Percentiles rank a stretch among this genome's conserved stretches.
phyloP scores from a whole-genome alignment of 2,329 filamentous ascomycete species.

The Balansia obtecta region DNA sequence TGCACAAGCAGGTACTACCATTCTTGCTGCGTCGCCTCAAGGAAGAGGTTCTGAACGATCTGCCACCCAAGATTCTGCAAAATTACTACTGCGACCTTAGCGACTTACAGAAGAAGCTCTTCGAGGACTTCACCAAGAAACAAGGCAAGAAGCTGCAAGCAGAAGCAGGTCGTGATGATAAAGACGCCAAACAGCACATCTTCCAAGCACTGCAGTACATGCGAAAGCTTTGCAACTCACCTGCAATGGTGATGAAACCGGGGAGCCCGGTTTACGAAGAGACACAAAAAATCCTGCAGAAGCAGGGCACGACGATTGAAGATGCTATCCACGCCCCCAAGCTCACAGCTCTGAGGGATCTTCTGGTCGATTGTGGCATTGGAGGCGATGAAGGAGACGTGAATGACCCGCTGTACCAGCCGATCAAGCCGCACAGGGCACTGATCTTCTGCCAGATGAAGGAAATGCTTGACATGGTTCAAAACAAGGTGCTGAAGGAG shows the following conservation, averaged over 20 bases:
- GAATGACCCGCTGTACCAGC: conserved; percentile 53
- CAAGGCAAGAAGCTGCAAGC: conserved; percentile 80
- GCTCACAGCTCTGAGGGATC: conserved; percentile 74
- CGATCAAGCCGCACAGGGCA: conserved; percentile 90
- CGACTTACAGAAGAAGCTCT: conserved; percentile 86
- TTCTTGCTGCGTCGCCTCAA: conserved; percentile 94
- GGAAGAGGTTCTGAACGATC: conserved; percentile 90
- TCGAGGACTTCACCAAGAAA: conserved; percentile 91
- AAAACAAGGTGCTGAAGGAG: conserved; percentile 80
- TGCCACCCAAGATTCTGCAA: conserved; percentile 95
- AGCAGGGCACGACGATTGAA: conserved; percentile 68
- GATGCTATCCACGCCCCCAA: conserved; percentile 88
- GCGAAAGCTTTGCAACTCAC: conserved; percentile 98
- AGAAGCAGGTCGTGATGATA: conserved; percentile 74
- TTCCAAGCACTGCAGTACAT: conserved; percentile 99
- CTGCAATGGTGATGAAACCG: conserved; percentile 90
- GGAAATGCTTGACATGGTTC: conserved; percentile 99
- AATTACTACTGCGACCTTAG: conserved; percentile 99
- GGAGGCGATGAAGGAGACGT: conserved; percentile 57
- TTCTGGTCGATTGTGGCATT: conserved; percentile 97
- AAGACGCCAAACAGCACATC: conserved; percentile 93
- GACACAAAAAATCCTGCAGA: conserved; percentile 67
- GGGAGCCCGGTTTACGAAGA: conserved; percentile 83
- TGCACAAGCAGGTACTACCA: conserved; percentile 94
- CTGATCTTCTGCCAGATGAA: conserved; percentile 99